phyloP scores from a whole-genome alignment of 495 filamentous ascomycete genomes.

The Margaritispora aquatica region DNA sequence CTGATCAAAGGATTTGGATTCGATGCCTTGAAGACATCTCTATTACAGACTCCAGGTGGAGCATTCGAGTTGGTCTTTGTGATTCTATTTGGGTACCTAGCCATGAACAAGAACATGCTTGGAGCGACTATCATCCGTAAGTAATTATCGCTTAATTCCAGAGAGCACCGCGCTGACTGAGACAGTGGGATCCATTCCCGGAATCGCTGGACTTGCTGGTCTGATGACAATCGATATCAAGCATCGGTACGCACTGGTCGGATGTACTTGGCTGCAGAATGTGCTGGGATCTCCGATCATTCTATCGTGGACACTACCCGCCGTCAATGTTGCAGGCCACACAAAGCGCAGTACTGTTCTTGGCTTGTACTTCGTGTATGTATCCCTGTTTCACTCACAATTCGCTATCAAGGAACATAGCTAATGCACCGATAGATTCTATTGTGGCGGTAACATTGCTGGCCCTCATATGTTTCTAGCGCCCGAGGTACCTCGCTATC shows the following conservation, averaged over 20 bases:
- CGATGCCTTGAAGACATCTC: slow-evolving; percentile 21
- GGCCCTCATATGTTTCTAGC: slow-evolving; percentile 29
- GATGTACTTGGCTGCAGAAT: slow-evolving; percentile 45
- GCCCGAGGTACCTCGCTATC: slow-evolving; percentile 26
- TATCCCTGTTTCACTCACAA: not conserved
- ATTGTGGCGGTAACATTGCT: slow-evolving; percentile 25
- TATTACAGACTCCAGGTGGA: slow-evolving; percentile 41
- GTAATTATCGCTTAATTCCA: no score
- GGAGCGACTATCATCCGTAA: not conserved
- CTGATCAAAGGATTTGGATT: slow-evolving; percentile 47
- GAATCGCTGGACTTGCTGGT: not conserved
- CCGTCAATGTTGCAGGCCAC: slow-evolving; percentile 27
- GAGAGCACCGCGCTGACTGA: no score
- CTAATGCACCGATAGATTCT: slow-evolving; percentile 5
- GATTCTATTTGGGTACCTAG: not conserved
- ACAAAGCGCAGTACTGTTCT: slow-evolving; percentile 28
- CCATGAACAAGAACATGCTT: not conserved
- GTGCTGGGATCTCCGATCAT: slow-evolving; percentile 38
- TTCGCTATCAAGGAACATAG: not conserved
- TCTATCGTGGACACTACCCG: slow-evolving; percentile 23
- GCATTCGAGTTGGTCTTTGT: slow-evolving; percentile 32
- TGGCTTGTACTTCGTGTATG: slow-evolving; percentile 26
- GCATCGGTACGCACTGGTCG: slow-evolving; percentile 44
- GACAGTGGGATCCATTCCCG: not conserved
- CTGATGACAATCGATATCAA: slow-evolving; percentile 20